These are phyloP conservation scores for Tulasnella sp. DNA, from an alignment of 768 basidiomycete genomes.

Conservation along the genomic window DNA sequence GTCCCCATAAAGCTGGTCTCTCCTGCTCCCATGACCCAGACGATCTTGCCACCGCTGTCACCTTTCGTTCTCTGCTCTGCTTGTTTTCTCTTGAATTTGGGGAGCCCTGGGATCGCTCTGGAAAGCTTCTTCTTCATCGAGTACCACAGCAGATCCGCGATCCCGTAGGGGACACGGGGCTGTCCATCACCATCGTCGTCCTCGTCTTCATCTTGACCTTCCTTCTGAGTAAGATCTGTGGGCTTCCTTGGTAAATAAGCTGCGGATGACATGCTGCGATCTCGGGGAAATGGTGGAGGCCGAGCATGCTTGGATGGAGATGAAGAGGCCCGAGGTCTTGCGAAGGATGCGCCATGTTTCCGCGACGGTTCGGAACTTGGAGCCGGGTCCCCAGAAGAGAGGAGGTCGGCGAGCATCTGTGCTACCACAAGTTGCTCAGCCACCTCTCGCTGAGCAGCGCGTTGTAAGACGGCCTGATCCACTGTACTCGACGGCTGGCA, in stretches of 20 bases:
- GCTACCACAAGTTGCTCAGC: constrained; percentile 8
- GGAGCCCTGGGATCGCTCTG: background rate
- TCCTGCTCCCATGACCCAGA: constrained; percentile 7
- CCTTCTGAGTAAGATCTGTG: background rate
- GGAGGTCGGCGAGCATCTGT: constrained; percentile 1
- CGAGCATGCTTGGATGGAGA: background rate
- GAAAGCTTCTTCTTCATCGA: background rate
- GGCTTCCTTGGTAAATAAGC: background rate
- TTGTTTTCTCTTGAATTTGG: background rate
- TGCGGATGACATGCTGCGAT: background rate
- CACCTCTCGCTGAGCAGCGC: constrained; percentile 4
- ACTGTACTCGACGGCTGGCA: background rate
- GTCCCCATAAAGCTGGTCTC: constrained; percentile 5
- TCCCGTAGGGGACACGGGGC: background rate
- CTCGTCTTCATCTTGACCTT: background rate
- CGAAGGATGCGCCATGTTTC: background rate
- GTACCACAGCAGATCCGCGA: background rate
- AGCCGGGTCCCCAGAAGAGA: background rate
- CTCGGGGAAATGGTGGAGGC: background rate
- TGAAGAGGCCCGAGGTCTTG: background rate
- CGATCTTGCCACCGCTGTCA: background rate
- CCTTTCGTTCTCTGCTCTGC: background rate
- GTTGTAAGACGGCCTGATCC: constrained; percentile 5
- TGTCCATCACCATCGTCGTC: background rate
- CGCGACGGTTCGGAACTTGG: background rate